Conservation (phyloP, 1,284 basidiomycete genomes). For the Cryptococcus floricola region DNA sequence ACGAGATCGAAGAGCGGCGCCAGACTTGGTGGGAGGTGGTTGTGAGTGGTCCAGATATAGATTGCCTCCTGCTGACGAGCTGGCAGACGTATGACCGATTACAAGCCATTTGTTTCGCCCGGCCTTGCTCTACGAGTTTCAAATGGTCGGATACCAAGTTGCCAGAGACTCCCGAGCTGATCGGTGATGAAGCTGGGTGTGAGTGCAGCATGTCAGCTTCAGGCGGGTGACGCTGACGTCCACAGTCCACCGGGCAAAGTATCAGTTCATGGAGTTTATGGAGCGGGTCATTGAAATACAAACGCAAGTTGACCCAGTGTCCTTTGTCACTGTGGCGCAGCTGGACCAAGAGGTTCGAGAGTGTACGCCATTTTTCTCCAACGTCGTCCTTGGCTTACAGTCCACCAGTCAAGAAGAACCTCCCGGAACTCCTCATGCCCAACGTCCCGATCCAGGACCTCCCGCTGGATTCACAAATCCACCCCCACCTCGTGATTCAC, state of each 20-base stretch:
- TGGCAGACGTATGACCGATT: constrained; percentile 41
- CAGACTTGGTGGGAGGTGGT: constrained; percentile 48
- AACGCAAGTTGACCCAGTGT: constrained; percentile 37
- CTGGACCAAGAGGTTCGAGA: constrained; percentile 41
- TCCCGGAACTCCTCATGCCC: constrained; percentile 39
- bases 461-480: constrained; percentile 34
- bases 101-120: constrained; percentile 46
- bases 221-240: background rate
- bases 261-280: constrained; percentile 38
- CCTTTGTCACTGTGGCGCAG: constrained; percentile 29
- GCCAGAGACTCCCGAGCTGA: constrained; percentile 24
- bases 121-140: constrained; percentile 38
- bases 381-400: background rate
- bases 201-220: constrained; percentile 12
- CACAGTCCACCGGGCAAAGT: constrained; percentile 39
- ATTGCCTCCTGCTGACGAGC: background rate
- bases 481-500: constrained; percentile 46
- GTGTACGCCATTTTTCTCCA: constrained; percentile 24
- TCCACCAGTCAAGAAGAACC: constrained; percentile 29
- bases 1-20: constrained; percentile 43
- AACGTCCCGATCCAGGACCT: constrained; percentile 34
- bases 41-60: constrained; percentile 11
- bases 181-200: constrained; percentile 39
- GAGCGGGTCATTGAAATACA: constrained; percentile 47
- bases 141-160: constrained; percentile 39